A percentile compares a stretch with the other conserved stretches of the same genome.
Evolutionary conservation across 2,329 filamentous ascomycete species (phyloP).

Genomic region (Intubia oerlemansii): DNA sequence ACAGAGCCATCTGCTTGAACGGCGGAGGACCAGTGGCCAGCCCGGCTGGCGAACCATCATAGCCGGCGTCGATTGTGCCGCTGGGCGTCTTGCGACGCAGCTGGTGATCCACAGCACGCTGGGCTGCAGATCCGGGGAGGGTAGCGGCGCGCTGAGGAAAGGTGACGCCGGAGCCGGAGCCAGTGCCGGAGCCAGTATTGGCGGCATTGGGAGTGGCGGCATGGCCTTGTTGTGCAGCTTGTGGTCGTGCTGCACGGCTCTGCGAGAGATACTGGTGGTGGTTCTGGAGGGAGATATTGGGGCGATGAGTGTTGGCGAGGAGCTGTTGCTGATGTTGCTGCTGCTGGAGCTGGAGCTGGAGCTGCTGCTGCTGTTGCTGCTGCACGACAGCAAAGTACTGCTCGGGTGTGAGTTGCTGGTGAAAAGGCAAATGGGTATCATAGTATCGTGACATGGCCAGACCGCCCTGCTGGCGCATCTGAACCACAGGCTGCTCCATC

Average conservation of each 20-base stretch:
- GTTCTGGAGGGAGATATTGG: slow-evolving; percentile 4
- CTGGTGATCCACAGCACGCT: slow-evolving; percentile 42
- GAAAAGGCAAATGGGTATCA: slow-evolving; percentile 14
- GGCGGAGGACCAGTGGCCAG: slow-evolving; percentile 53
- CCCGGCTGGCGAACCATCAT: slow-evolving; percentile 64
- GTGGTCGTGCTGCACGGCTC: slow-evolving; percentile 2
- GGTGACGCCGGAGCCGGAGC: no score
- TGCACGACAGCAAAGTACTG: slow-evolving; percentile 10
- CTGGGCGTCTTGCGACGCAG: slow-evolving; percentile 82
- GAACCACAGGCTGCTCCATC: slow-evolving; percentile 23
- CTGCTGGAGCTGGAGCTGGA: slow-evolving; percentile 5
- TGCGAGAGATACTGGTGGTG: slow-evolving; percentile 5
- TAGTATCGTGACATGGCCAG: slow-evolving; percentile 21
- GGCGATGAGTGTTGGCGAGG: no score
- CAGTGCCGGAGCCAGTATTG: no score
- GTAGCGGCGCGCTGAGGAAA: no score
- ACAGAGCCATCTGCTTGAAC: slow-evolving; percentile 64
- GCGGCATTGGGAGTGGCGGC: no score
- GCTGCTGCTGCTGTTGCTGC: slow-evolving; percentile 5
- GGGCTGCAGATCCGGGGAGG: no score
- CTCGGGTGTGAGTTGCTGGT: slow-evolving; percentile 12
- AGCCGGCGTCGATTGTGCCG: slow-evolving; percentile 79
- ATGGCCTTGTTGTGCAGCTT: slow-evolving; percentile 1
- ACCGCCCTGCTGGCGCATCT: slow-evolving; percentile 28
- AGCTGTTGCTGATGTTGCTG: slow-evolving; percentile 4